Conservation (phyloP, 2,329 filamentous ascomycete genomes). For the Lachnellula hyalina region DNA sequence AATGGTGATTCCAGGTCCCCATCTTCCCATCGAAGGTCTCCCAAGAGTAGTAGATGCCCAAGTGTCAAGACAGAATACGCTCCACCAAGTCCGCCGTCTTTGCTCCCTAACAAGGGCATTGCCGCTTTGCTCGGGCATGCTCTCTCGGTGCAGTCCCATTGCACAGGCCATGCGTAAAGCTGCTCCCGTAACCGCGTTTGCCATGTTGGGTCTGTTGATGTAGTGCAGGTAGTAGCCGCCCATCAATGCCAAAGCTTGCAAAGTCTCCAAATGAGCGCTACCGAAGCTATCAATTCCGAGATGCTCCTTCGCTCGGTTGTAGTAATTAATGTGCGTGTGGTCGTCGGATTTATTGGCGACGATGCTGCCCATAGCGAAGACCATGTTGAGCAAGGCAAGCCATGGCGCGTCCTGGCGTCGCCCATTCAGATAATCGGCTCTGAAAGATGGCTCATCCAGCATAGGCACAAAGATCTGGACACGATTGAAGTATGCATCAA, state of each 20-base stretch:
- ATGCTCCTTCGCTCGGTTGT: slow-evolving; percentile 61
- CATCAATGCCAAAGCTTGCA: slow-evolving; percentile 66
- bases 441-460: slow-evolving; percentile 67
- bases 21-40: slow-evolving; percentile 63
- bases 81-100: slow-evolving; percentile 68
- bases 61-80: slow-evolving; percentile 66
- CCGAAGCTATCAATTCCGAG: slow-evolving; percentile 63
- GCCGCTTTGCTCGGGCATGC: slow-evolving; percentile 31
- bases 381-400: slow-evolving; percentile 69
- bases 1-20: slow-evolving; percentile 63
- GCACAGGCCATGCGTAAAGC: slow-evolving; percentile 70
- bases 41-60: slow-evolving; percentile 69
- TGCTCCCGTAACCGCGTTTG: slow-evolving; percentile 66
- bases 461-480: slow-evolving; percentile 69
- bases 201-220: slow-evolving; percentile 71
- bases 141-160: slow-evolving; percentile 65
- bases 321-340: slow-evolving; percentile 64
- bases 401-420: slow-evolving; percentile 62
- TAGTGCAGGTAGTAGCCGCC: slow-evolving; percentile 76
- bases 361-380: slow-evolving; percentile 70
- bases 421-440: slow-evolving; percentile 57
- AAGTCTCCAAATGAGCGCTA: slow-evolving; percentile 65
- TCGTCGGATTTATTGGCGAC: slow-evolving; percentile 57
- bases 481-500: slow-evolving; percentile 71
- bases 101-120: slow-evolving; percentile 48